Evolutionary conservation across 2,329 filamentous ascomycete genomes (phyloP), one percentile per base, ranked within the genome.

Genomic region (Sporothrix brasiliensis): DNA sequence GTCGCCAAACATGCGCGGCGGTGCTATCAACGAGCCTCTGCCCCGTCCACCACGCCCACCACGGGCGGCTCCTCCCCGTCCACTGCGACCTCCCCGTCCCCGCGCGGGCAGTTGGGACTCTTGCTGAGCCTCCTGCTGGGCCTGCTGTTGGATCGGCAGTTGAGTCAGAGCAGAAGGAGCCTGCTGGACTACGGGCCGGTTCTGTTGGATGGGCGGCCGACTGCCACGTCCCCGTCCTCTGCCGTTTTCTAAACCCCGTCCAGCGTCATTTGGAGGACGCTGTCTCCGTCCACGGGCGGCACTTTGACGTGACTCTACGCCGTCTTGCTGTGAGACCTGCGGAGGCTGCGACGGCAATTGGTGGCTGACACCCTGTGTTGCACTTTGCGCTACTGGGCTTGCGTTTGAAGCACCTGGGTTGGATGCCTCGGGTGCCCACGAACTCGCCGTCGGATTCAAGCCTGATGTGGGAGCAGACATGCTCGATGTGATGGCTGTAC

Each of bases 391-490:
- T 19, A 39, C 61, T 39, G 58, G 11, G 16, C 50, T 34, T 69
- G 47, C 3, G 21, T 34, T n/a, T 24, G 67, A 39, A n/a, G 54
- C n/a, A 13, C 49, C 47, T 3, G 34, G 9, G 11, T 5, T 24
- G 7, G 27, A 52, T 2, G 11, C 13, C 7, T n/a, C 39, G 3
- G 63, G 54, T 21, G 44, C 53, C 69, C 69, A 70, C 1, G 47
- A 39, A 21, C 47, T 67, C 5, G 69, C 69, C 44, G 61, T 65
- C 10, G 69, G 69, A n/a, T 70, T 70, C 63, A 70, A 24, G 19
- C 60, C 58, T 10, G 49, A 21, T 2, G 41, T 16, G 4, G 69
- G 34, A 21, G 53, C 44, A n/a, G 61, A 53, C 61, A 70, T 70
- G 60, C 2, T 7, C 9, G 34, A 54, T 41, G 19, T 10, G 10